phyloP scores from a whole-genome alignment of 2,329 filamentous ascomycete species.

The Colletotrichum sojae region DNA sequence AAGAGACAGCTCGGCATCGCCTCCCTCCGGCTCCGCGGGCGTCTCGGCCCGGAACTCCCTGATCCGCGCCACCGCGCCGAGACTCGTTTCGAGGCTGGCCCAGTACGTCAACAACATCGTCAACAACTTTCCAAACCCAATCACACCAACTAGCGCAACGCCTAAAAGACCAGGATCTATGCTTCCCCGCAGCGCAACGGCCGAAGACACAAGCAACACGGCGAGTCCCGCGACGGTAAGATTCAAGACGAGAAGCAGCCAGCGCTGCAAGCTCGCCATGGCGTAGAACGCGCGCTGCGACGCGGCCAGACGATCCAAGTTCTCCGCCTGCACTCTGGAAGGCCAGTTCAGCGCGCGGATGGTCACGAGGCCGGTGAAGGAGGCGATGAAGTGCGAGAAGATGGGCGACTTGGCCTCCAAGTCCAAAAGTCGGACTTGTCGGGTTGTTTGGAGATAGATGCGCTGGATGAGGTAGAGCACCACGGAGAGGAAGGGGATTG shows the following conservation, averaged over 20 bases:
- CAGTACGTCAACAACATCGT: conserved; percentile 50
- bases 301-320: conserved; percentile 63
- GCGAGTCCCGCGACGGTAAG: conserved; percentile 63
- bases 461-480: conserved; percentile 50
- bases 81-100: conserved; percentile 49
- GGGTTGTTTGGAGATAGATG: conserved; percentile 58
- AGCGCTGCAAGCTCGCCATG: conserved; percentile 69
- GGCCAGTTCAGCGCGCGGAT: conserved; percentile 71
- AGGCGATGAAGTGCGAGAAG: conserved; percentile 60
- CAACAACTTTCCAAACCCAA: conserved; percentile 52
- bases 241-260: conserved; percentile 67
- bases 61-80: conserved; percentile 48
- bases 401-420: conserved; percentile 59
- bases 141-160: conserved; percentile 49
- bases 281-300: conserved; percentile 72
- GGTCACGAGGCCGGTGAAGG: conserved; percentile 61
- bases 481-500: conserved; percentile 53
- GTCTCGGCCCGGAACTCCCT: conserved; percentile 47
- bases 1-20: not conserved
- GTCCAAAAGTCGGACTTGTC: conserved; percentile 58
- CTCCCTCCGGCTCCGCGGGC: conserved; percentile 40
- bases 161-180: conserved; percentile 41
- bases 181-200: conserved; percentile 48
- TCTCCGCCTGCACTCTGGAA: conserved; percentile 56
- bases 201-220: conserved; percentile 58